Base-by-base conservation (phyloP, 371 early-diverging fungal genomes). In the Blakeslea trispora region DNA sequence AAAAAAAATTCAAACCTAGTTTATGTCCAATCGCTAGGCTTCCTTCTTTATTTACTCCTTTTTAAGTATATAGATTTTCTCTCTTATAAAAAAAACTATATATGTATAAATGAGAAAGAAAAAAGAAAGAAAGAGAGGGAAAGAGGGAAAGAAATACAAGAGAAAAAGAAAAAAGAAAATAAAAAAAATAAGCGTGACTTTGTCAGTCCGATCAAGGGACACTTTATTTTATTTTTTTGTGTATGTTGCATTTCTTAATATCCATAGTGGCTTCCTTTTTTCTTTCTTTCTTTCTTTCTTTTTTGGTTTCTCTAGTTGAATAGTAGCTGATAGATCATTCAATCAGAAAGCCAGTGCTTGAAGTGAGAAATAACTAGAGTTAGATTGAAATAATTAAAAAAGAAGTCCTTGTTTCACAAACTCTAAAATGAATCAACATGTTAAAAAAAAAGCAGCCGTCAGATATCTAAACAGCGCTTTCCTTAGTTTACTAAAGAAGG, bases 71-170 rank as follows among this genome's bases (percentile, higher is more conserved):
- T 43, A 19, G n/a, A 44, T 41, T 49, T 46, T 39, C 37, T 35
- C 35, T 40, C 45, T 21, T 17, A 45, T 18, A 24, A 44, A 31
- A 51, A 45, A 45, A 57, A 40, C 43, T 43, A 21, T 50, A 50
- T 39, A 43, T 18, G 31, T 31, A 53, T 19, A 43, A 44, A 45
- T n/a, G 19, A 37, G 18, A 55, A 21, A 50, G 14, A 37, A 15
- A 39, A 50, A 22, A 34, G 1, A 23, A n/a, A 28, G 41, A 22
- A 50, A 40, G 40, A 23, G 24, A 11, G 2, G 39, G n/a, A 50
- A 14, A 22, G 7, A 39, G 10, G 22, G 39, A 23, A 17, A 50
- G 22, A 43, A 42, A 52, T 13, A 52, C 41, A 28, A 52, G 17
- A 42, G 35, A n/a, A 32, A 35, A 34, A 18, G 47, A n/a, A 31